phyloP scores from a whole-genome alignment of 2,329 filamentous ascomycete genomes.

The Pseudocercospora pini-densiflorae region DNA sequence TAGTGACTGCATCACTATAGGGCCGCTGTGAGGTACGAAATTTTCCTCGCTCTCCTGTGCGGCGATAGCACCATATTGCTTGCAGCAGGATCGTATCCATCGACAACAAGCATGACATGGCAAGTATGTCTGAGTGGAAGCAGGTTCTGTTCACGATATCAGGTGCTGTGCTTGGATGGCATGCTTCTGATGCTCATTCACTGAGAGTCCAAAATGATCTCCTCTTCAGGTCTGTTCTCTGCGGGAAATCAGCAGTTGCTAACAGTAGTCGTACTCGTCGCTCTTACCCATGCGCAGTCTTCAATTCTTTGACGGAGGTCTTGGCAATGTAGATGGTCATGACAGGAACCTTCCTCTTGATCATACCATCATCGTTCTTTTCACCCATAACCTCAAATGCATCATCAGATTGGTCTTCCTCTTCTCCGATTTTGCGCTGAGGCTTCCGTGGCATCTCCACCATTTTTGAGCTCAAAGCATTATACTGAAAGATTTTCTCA shows the following conservation, averaged over 20 bases:
- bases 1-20: too few relatives aligned
- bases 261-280: neutral
- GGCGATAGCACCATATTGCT: too few relatives aligned
- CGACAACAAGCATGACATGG: too few relatives aligned
- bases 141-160: too few relatives aligned
- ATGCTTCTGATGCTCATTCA: too few relatives aligned
- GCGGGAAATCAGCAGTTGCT: neutral
- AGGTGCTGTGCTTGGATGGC: too few relatives aligned
- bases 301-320: slow-evolving; percentile 60
- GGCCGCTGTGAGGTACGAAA: too few relatives aligned
- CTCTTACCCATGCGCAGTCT: slow-evolving; percentile 49
- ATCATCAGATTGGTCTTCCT: slow-evolving; percentile 31
- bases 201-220: too few relatives aligned
- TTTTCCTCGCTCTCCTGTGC: too few relatives aligned
- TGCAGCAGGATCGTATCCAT: too few relatives aligned
- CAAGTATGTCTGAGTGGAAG: too few relatives aligned
- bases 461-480: slow-evolving; percentile 32
- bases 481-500: slow-evolving; percentile 52
- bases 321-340: slow-evolving; percentile 66
- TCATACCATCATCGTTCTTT: slow-evolving; percentile 52
- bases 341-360: slow-evolving; percentile 55
- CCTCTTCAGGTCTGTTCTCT: neutral
- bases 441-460: slow-evolving; percentile 29
- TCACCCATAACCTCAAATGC: slow-evolving; percentile 37
- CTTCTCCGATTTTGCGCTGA: slow-evolving; percentile 11